A percentile compares a stretch with the other conserved stretches of the same genome.
Evolutionary conservation across 1,284 basidiomycete species (phyloP).

Genomic region (Sporisorium sorghi): DNA sequence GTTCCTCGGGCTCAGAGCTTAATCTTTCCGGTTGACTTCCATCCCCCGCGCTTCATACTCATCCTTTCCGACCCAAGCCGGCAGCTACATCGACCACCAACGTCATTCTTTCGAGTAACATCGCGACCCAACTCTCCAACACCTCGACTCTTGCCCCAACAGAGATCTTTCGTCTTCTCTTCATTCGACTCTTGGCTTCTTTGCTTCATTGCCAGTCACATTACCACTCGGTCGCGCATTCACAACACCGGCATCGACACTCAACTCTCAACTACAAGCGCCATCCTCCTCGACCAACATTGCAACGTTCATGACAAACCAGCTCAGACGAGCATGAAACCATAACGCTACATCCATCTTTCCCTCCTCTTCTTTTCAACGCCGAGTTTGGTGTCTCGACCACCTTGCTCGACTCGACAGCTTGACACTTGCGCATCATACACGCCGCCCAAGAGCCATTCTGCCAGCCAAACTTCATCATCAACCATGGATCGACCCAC

Average conservation of each 20-base stretch:
- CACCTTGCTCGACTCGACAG: not conserved
- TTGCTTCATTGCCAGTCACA: no score
- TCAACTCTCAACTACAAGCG: no score
- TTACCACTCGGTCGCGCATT: no score
- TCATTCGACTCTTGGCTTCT: not conserved
- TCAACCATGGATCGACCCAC: conserved; percentile 19
- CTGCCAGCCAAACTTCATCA: not conserved
- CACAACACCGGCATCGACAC: no score
- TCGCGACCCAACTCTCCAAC: no score
- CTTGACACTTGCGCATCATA: conserved; percentile 2
- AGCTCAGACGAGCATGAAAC: conserved; percentile 17
- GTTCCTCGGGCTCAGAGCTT: no score
- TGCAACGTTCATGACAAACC: not conserved
- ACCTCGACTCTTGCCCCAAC: not conserved
- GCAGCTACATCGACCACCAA: no score
- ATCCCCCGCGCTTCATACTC: no score
- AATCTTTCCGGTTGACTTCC: no score
- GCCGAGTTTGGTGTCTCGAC: not conserved
- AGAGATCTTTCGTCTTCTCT: not conserved
- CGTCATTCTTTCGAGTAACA: no score
- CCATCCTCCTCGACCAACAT: not conserved
- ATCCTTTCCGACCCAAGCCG: no score
- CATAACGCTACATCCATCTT: not conserved
- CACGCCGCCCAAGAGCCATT: not conserved
- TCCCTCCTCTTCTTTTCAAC: not conserved